These are phyloP conservation scores for Tetrahymena thermophila DNA, from an alignment of 73 alveolate species.

Conservation along the genomic window DNA sequence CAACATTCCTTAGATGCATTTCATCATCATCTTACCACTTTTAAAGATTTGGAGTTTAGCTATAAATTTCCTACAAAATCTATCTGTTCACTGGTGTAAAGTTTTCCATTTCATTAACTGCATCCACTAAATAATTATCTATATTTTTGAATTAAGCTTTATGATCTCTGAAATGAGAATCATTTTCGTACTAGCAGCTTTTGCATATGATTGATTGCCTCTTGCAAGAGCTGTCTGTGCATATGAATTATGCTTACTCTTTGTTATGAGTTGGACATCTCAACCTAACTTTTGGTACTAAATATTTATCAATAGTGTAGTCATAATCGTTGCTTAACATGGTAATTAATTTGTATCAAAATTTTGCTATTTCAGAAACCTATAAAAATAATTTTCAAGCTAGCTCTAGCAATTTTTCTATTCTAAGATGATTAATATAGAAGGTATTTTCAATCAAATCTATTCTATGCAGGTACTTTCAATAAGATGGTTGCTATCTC, in stretches of 20 bases:
- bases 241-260: constrained; percentile 14
- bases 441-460: no score
- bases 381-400: not conserved
- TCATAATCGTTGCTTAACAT: not conserved
- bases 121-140: not conserved
- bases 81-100: constrained; percentile 6
- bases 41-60: not conserved
- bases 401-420: not conserved
- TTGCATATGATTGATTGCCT: constrained; percentile 18
- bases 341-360: not conserved
- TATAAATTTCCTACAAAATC: constrained; percentile 5
- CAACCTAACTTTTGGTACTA: not conserved
- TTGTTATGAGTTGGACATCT: constrained; percentile 41
- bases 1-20: constrained; percentile 40
- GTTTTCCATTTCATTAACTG: not conserved
- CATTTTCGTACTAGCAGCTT: constrained; percentile 15
- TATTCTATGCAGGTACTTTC: not conserved
- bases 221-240: constrained; percentile 10
- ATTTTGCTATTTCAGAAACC: not conserved
- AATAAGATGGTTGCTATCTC: no score
- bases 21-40: constrained; percentile 47
- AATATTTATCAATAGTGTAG: not conserved
- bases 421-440: not conserved
- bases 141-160: constrained; percentile 8
- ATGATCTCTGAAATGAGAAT: constrained; percentile 21